Base-by-base conservation (phyloP, 768 basidiomycete species). In the Amylocystis lapponica region DNA sequence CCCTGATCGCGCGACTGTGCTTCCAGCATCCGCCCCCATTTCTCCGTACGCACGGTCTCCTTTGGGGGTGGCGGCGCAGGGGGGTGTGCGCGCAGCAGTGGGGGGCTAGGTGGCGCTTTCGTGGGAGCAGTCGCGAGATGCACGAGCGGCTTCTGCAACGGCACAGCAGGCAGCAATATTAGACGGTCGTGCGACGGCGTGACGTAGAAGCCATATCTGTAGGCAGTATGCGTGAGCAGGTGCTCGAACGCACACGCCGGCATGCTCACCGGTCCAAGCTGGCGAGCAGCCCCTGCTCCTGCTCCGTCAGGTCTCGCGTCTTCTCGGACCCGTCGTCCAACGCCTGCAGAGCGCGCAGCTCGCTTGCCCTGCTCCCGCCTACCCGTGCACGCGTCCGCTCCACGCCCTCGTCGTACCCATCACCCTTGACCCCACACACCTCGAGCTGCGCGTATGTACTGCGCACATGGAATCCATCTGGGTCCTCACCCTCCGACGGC, bases 21-120 rank as follows among this genome's bases (percentile, higher is more conserved):
- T 36, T 73, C 68, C 46, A 90, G 71, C 95, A 98, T 98, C 32
- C 83, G 76, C n/a, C 78, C 79, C 95, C 95, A 97, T 64, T 98
- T 98, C 19, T 71, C 76, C 51, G 91, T 87, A n/a, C 95, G 74
- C 5, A 73, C 68, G 2, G 66, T 58, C 62, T 98, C 95, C 59
- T 82, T 89, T 34, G 51, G 56, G 33, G 71, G 65, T 5, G 72
- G 65, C 27, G 66, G 59, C 36, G 66, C 66, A 8, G 69, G 64
- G 13, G 71, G 67, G 26, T 73, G 60, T 42, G 69, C 62, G 17
- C 77, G 68, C 30, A 76, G 64, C 23, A 72, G 61, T 4, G 76
- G 59, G 1, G 74, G 67, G 19, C 63, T 65, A 17, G 73, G 60
- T 2, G 79, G 66, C 0, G 75, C 74, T 0, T 73, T 63, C 1